Evolutionary conservation across 2,329 filamentous ascomycete species (phyloP), one percentile per base, ranked within the genome.

Genomic region (Aspergillaceae sp.): DNA sequence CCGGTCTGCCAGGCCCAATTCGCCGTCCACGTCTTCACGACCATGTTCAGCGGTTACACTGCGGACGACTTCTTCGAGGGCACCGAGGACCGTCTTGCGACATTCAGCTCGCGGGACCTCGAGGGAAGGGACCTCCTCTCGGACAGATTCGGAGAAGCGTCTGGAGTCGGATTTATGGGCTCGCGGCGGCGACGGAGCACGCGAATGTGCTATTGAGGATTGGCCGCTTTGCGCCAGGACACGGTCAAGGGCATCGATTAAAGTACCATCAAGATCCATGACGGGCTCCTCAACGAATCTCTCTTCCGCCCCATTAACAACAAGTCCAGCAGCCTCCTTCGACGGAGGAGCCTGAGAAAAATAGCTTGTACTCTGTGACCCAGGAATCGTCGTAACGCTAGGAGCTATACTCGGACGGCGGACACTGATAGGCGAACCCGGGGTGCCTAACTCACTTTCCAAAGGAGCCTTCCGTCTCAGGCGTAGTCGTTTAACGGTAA

Each of bases 161-260:
- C 51, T 62, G 32, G 61, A 57, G 42, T 64, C 65, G 7, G 56
- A 60, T 42, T 55, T 60, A 6, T 65, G 65, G 43, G 56, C 52
- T 32, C 68, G 65, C 11, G 60, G 63, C 10, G 67, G 66, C 3
- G 70, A 72, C 7, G 67, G 61, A 4, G 67, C 61, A 28, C 69
- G 56, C 7, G 70, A 70, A 41, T 66, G 67, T 10, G 59, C 61
- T 33, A 68, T 56, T 0, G 69, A 72, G 2, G 70, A 66, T 35
- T 66, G 61, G 4, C 63, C 67, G 41, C 68, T 71, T 36, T 67
- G 70, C 3, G 65, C 69, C 3, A 80, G 64, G 7, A 79, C 72
- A 43, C 74, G 73, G 56, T 80, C 78, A 26, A 80, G 67, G 5
- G 76, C 77, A 56, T 80, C 76, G 33, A 78, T 73, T 0, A 80